Evolutionary conservation across 78 protist species (phyloP).

Genomic region (Monosiga brevicollis): DNA sequence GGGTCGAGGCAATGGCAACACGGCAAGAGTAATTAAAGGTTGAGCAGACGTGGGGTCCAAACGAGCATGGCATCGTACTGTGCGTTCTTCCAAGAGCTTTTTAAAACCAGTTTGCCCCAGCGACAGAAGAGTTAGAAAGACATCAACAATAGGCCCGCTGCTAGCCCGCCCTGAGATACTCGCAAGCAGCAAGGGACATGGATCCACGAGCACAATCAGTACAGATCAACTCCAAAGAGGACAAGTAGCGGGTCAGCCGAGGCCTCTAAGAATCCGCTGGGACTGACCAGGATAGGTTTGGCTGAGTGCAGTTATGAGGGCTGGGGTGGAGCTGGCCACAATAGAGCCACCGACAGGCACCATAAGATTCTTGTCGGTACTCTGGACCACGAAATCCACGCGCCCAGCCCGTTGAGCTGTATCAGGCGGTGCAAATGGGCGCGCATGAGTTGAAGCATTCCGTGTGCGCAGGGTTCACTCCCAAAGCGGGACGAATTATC

Average conservation of each 20-base stretch:
- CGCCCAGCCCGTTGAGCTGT: constrained; percentile 28
- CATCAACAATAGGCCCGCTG: constrained; percentile 64
- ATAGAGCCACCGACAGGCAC: constrained; percentile 99
- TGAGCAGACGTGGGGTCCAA: background rate
- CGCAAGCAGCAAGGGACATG: background rate
- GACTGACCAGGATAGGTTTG: constrained; percentile 30
- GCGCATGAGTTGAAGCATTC: background rate
- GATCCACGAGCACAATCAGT: background rate
- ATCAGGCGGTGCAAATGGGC: background rate
- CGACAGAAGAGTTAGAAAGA: constrained; percentile 83
- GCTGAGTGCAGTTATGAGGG: constrained; percentile 29
- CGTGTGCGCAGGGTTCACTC: background rate
- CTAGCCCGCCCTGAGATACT: constrained; percentile 91
- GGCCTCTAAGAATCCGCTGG: background rate
- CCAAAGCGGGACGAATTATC: constrained; percentile 15
- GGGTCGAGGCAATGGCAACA: constrained; percentile 14
- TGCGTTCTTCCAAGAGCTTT: constrained; percentile 9
- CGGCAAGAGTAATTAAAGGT: background rate
- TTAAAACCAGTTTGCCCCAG: constrained; percentile 72
- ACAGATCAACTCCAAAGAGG: background rate
- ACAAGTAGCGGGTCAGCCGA: background rate
- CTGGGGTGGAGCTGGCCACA: constrained; percentile 30
- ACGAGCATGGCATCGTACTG: background rate
- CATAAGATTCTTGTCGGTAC: constrained; percentile 96
- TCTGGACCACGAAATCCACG: constrained; percentile 83